A percentile compares a stretch with the other conserved stretches of the same genome.
Evolutionary conservation across 768 basidiomycete species (phyloP).

Genomic region (Cystobasidium tubakii): DNA sequence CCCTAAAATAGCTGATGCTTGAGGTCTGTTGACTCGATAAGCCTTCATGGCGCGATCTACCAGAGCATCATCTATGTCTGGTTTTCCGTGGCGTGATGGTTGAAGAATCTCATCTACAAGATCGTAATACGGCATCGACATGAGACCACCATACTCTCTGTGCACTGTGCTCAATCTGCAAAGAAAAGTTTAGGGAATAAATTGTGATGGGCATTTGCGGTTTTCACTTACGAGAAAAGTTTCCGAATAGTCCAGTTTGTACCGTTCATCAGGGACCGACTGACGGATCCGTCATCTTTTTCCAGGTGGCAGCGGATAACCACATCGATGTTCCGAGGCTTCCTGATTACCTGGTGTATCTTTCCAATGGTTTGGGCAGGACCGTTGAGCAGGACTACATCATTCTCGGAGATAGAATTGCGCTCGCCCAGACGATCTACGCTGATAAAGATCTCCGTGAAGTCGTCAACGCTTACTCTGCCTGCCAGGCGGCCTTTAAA

Average conservation of each 20-base stretch:
- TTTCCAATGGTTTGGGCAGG: slow-evolving; percentile 64
- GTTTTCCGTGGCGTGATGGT: slow-evolving; percentile 57
- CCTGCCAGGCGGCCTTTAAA: slow-evolving; percentile 59
- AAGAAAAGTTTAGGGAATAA: slow-evolving; percentile 19
- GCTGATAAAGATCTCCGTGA: slow-evolving; percentile 68
- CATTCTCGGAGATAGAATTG: slow-evolving; percentile 72
- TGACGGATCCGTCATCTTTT: slow-evolving; percentile 48
- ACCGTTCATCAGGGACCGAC: slow-evolving; percentile 62
- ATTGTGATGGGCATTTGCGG: no score
- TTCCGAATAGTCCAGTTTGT: slow-evolving; percentile 70
- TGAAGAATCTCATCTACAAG: slow-evolving; percentile 64
- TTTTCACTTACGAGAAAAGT: slow-evolving; percentile 68
- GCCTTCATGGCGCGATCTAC: slow-evolving; percentile 63
- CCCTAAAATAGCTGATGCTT: slow-evolving; percentile 78
- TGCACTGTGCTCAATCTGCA: slow-evolving; percentile 78
- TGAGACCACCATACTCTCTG: slow-evolving; percentile 83
- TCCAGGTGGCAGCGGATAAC: slow-evolving; percentile 58
- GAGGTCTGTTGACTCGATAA: slow-evolving; percentile 82
- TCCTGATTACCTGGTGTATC: slow-evolving; percentile 54
- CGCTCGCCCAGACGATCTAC: slow-evolving; percentile 61
- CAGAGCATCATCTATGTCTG: slow-evolving; percentile 55
- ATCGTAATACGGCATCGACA: slow-evolving; percentile 76
- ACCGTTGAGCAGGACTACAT: slow-evolving; percentile 70
- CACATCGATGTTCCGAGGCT: slow-evolving; percentile 56
- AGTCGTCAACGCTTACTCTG: slow-evolving; percentile 70